Evolutionary conservation across 1,284 basidiomycete species (phyloP).

Genomic region (Kwoniella shivajii): DNA sequence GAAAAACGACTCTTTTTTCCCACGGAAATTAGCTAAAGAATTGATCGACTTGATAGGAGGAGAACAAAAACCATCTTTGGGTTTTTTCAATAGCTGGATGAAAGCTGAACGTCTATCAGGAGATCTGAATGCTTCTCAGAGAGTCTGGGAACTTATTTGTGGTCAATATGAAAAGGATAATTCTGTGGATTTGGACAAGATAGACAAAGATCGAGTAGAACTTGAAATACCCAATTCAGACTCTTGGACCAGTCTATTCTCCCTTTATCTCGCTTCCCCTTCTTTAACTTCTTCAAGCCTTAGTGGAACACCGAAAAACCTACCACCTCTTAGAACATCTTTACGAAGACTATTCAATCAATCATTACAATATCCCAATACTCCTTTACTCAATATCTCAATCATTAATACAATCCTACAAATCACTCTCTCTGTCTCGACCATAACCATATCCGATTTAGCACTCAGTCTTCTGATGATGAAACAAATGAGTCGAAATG

Average conservation of each 20-base stretch:
- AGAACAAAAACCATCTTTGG: background rate
- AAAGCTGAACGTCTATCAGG: conserved; percentile 24
- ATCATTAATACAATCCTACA: conserved; percentile 14
- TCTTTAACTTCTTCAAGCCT: background rate
- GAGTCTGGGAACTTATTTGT: conserved; percentile 20
- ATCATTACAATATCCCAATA: background rate
- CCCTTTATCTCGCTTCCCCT: conserved; percentile 2
- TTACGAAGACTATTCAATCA: conserved; percentile 9
- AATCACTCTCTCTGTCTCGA: background rate
- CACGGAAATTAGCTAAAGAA: conserved; percentile 23
- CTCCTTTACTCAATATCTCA: background rate
- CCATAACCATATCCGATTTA: background rate
- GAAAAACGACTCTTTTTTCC: conserved; percentile 8
- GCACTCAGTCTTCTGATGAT: conserved; percentile 4
- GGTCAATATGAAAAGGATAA: background rate
- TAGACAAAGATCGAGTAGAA: background rate
- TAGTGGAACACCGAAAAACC: background rate
- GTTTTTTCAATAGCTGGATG: conserved; percentile 33
- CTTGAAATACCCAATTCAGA: background rate
- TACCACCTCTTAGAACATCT: conserved; percentile 2
- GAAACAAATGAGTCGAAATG: background rate
- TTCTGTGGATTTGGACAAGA: background rate
- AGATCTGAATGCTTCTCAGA: conserved; percentile 12
- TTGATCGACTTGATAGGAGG: conserved; percentile 17
- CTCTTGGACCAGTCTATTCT: conserved; percentile 11